Percentiles rank a stretch among this genome's conserved stretches.
These are phyloP conservation scores for Aureobasidium mangrovei DNA, from an alignment of 2,329 filamentous ascomycete species.

Conservation along the genomic window DNA sequence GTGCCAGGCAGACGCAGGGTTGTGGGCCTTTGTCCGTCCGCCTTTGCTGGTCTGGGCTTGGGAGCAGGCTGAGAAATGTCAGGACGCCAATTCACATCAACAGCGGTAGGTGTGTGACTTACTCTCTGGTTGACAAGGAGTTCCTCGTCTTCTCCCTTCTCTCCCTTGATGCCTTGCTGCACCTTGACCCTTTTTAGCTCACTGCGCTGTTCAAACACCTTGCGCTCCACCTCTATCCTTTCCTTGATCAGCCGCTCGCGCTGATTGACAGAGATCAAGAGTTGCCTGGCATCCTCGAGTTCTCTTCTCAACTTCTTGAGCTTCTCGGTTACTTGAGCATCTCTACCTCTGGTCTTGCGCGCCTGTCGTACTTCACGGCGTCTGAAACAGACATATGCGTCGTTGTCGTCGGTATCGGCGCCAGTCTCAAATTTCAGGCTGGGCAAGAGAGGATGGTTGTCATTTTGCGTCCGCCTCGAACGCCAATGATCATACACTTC, in stretches of 20 bases:
- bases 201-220: constrained; percentile 73
- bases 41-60: constrained; percentile 46
- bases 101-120: constrained; percentile 26
- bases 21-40: constrained; percentile 57
- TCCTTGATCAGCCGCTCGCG: constrained; percentile 75
- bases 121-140: constrained; percentile 85
- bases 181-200: constrained; percentile 82
- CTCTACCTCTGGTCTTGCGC: constrained; percentile 86
- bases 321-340: constrained; percentile 90
- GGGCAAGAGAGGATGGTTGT: constrained; percentile 66
- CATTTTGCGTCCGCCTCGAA: constrained; percentile 53
- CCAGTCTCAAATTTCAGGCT: constrained; percentile 88
- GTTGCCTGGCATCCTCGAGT: constrained; percentile 75
- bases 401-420: constrained; percentile 86
- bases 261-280: constrained; percentile 68
- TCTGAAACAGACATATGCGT: constrained; percentile 97
- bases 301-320: constrained; percentile 85
- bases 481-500: constrained; percentile 89
- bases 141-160: constrained; percentile 88
- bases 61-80: constrained; percentile 27
- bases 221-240: constrained; percentile 62
- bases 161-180: constrained; percentile 67
- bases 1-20: constrained; percentile 37
- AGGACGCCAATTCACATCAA: constrained; percentile 16
- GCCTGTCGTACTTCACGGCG: constrained; percentile 88